Conservation (phyloP, 768 basidiomycete species). For the Lactifluus echinatus region DNA sequence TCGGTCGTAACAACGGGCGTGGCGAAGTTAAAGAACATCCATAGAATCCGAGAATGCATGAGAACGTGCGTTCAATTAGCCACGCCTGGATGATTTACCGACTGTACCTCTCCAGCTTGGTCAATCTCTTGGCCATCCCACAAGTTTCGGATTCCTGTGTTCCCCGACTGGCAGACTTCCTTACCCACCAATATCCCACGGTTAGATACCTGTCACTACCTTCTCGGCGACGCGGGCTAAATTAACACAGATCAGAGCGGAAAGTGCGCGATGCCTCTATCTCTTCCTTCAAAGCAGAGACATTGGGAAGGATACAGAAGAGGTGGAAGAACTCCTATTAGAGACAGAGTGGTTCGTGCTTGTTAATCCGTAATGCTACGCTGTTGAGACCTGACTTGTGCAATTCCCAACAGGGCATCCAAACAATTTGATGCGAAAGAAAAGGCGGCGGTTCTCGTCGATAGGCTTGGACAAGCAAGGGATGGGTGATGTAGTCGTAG, state of each 20-base stretch:
- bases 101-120: constrained; percentile 37
- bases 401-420: constrained; percentile 11
- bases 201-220: constrained; percentile 35
- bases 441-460: constrained; percentile 13
- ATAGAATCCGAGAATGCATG: constrained; percentile 73
- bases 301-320: constrained; percentile 53
- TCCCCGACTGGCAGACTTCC: constrained; percentile 45
- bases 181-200: constrained; percentile 73
- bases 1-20: constrained; percentile 53
- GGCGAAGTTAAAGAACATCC: constrained; percentile 68
- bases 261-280: constrained; percentile 79
- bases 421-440: constrained; percentile 9
- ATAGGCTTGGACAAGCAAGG: not conserved
- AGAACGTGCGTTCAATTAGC: constrained; percentile 51
- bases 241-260: constrained; percentile 56
- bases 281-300: constrained; percentile 65
- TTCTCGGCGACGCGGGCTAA: constrained; percentile 12
- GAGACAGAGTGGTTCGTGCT: constrained; percentile 81
- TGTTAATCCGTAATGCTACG: not conserved
- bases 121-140: constrained; percentile 51
- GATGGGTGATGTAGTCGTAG: not conserved
- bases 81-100: not conserved
- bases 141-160: constrained; percentile 38
- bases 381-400: not conserved
- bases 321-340: constrained; percentile 58